Evolutionary conservation across 1,284 basidiomycete species (phyloP).

Genomic region (Irpex lacteus): DNA sequence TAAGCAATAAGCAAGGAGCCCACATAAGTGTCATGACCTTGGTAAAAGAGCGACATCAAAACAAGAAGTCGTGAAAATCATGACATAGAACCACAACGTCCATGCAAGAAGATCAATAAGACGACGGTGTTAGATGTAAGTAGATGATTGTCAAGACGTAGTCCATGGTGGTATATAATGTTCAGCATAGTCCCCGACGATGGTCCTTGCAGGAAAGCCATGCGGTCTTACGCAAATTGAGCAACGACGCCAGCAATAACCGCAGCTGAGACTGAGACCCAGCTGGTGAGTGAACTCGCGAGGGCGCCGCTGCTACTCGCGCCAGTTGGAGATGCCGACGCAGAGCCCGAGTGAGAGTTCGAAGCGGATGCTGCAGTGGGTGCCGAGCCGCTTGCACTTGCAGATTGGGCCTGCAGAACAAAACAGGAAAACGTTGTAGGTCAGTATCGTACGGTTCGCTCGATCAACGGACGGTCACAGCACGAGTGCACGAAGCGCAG

Average conservation of each 20-base stretch:
- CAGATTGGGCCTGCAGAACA: neutral
- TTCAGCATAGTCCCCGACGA: neutral
- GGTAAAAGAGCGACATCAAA: neutral
- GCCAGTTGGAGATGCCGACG: slow-evolving; percentile 17
- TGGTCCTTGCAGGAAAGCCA: neutral
- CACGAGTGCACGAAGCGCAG: neutral
- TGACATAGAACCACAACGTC: neutral
- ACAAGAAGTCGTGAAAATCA: neutral
- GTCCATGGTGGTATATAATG: neutral
- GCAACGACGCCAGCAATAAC: neutral
- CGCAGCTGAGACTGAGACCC: neutral
- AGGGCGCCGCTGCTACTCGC: slow-evolving; percentile 14
- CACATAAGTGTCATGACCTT: too few relatives aligned
- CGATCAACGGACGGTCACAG: neutral
- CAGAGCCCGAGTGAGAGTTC: slow-evolving; percentile 1
- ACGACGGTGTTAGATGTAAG: too few relatives aligned
- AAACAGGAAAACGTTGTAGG: neutral
- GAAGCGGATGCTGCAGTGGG: slow-evolving; percentile 6
- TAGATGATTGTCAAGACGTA: neutral
- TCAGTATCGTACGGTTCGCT: neutral
- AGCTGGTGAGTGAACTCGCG: neutral
- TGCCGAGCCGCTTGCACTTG: slow-evolving; percentile 1
- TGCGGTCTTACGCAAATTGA: neutral
- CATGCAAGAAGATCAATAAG: too few relatives aligned
- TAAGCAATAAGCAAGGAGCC: too few relatives aligned